Evolutionary conservation across 163 green algal genomes (phyloP).

Genomic region (Volvox carteri): DNA sequence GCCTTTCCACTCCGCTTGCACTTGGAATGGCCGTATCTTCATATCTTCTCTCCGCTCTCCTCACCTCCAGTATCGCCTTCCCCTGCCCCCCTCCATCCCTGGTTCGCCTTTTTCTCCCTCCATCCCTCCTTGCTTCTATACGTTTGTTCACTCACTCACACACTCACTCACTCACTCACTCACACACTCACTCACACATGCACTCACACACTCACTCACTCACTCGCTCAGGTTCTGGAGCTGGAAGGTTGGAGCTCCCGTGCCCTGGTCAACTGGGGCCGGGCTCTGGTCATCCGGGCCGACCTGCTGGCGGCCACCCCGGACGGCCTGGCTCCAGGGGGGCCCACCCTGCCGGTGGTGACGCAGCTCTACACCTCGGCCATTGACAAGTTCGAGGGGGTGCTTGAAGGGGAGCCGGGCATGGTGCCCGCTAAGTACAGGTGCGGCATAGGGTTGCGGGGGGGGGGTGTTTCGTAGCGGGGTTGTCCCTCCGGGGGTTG

Average conservation of each 20-base stretch:
- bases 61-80: too few relatives aligned
- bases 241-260: constrained; percentile 80
- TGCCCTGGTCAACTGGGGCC: constrained; percentile 82
- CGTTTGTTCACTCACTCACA: not conserved
- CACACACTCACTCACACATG: too few relatives aligned
- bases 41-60: too few relatives aligned
- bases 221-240: constrained; percentile 71
- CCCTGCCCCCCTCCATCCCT: too few relatives aligned
- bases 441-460: too few relatives aligned
- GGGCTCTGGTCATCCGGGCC: constrained; percentile 78
- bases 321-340: not conserved
- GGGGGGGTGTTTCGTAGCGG: too few relatives aligned
- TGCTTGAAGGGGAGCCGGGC: constrained; percentile 65
- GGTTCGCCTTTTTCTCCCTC: not conserved
- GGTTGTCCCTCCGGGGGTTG: too few relatives aligned
- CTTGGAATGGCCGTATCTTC: too few relatives aligned
- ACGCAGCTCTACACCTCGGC: constrained; percentile 59
- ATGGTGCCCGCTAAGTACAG: constrained; percentile 69
- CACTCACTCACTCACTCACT: not conserved
- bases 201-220: not conserved
- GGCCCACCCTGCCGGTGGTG: not conserved
- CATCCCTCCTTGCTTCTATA: not conserved
- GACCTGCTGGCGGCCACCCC: constrained; percentile 69
- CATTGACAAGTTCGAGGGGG: constrained; percentile 68
- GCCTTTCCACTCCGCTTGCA: too few relatives aligned